Evolutionary conservation across 2,329 filamentous ascomycete genomes (phyloP).

Genomic region (Sporothrix humicola): DNA sequence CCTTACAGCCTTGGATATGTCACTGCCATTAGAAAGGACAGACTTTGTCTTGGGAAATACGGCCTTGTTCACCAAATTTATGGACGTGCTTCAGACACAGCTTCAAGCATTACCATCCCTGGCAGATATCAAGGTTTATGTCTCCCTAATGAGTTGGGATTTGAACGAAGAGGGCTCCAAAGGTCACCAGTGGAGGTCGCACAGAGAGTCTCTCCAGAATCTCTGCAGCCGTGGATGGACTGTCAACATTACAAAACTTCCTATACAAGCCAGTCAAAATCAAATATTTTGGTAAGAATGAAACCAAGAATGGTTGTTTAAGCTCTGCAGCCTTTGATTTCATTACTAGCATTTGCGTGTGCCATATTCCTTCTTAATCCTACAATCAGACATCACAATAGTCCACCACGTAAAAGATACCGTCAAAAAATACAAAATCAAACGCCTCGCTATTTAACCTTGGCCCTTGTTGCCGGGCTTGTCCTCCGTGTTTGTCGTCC

Average conservation of each 20-base stretch:
- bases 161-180: neutral
- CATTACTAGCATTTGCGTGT: neutral
- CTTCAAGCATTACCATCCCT: neutral
- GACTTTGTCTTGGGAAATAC: neutral
- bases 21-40: neutral
- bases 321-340: neutral
- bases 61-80: neutral
- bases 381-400: neutral
- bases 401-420: neutral
- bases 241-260: neutral
- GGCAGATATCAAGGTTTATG: neutral
- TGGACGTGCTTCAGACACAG: neutral
- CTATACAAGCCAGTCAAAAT: neutral
- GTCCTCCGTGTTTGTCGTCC: slow-evolving; percentile 5
- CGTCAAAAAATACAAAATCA: neutral
- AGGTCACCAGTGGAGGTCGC: neutral
- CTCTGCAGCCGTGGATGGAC: neutral
- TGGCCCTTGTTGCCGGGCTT: neutral
- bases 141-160: neutral
- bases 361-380: neutral
- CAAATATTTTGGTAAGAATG: neutral
- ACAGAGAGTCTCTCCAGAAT: neutral
- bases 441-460: slow-evolving; percentile 22
- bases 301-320: neutral
- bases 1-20: neutral